A percentile compares a stretch with the other conserved stretches of the same genome.
These are phyloP conservation scores for Pyricularia sp. DNA, from an alignment of 2,329 filamentous ascomycete genomes.

Conservation along the genomic window DNA sequence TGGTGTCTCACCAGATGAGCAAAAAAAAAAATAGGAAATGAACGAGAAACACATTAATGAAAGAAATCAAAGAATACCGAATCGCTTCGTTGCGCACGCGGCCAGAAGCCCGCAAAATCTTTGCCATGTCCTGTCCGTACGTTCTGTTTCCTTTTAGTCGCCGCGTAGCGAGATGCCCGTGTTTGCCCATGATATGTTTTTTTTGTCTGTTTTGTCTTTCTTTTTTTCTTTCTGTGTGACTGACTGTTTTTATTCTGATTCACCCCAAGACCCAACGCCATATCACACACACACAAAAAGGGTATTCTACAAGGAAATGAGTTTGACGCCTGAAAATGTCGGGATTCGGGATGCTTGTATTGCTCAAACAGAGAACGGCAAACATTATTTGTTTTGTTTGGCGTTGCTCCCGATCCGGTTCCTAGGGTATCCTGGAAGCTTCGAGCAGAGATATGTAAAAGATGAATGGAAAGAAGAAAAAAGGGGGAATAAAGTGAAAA, in stretches of 20 bases:
- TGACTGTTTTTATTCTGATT: neutral
- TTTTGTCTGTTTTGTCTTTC: constrained; percentile 1
- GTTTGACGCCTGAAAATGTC: constrained; percentile 1
- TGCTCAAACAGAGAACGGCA: neutral
- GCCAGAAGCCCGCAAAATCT: neutral
- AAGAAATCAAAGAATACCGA: neutral
- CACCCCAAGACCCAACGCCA: neutral
- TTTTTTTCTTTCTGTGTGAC: neutral
- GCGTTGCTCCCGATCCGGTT: neutral
- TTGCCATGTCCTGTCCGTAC: constrained; percentile 6
- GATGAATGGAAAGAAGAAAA: neutral
- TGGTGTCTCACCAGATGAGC: neutral
- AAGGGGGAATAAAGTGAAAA: neutral
- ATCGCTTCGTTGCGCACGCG: neutral
- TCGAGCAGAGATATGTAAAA: neutral
- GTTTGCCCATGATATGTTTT: constrained; percentile 11
- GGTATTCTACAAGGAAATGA: constrained; percentile 14
- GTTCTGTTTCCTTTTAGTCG: constrained; percentile 7
- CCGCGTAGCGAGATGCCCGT: constrained; percentile 11
- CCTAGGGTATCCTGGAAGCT: neutral
- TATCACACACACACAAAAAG: constrained; percentile 6
- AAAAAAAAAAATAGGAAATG: neutral
- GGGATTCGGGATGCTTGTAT: neutral
- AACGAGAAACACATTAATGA: neutral
- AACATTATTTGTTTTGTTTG: neutral